Conservation (phyloP, 495 filamentous ascomycete species). For the Neurospora hispaniola region DNA sequence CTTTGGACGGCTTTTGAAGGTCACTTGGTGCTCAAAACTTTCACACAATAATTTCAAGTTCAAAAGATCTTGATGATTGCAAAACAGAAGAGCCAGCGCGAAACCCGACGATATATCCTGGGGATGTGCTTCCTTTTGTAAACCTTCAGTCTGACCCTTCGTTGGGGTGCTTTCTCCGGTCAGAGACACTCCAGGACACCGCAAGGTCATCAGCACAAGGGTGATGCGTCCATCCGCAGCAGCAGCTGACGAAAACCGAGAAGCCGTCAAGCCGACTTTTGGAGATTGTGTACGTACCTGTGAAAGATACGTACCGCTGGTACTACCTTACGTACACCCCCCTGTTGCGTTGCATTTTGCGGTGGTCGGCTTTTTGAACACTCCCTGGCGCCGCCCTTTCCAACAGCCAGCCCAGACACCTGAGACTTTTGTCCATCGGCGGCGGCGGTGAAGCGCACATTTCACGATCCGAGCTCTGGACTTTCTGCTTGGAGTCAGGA, state of each 20-base stretch:
- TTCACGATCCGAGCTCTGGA: neutral
- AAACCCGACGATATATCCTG: neutral
- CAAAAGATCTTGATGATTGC: neutral
- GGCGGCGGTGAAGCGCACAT: conserved; percentile 8
- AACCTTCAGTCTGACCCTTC: conserved; percentile 14
- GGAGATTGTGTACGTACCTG: neutral
- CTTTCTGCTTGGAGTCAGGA: neutral
- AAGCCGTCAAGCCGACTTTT: conserved; percentile 6
- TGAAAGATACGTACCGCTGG: neutral
- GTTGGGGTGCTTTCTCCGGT: conserved; percentile 17
- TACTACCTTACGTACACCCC: conserved; percentile 1
- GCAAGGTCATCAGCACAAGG: conserved; percentile 19
- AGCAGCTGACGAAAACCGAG: conserved; percentile 24
- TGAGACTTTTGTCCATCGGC: conserved; percentile 7
- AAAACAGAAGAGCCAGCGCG: neutral
- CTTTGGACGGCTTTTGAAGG: neutral
- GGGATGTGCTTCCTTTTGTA: conserved; percentile 16
- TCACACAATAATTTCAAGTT: neutral
- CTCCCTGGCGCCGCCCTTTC: conserved; percentile 10
- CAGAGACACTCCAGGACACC: conserved; percentile 13
- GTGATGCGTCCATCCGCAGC: conserved; percentile 22
- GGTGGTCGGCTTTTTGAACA: conserved; percentile 4
- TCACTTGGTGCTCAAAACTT: neutral
- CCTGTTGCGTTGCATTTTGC: conserved; percentile 6
- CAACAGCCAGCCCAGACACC: neutral